Evolutionary conservation across 2,329 filamentous ascomycete genomes (phyloP).

Genomic region (Paecilomyces dactylethromorphus): DNA sequence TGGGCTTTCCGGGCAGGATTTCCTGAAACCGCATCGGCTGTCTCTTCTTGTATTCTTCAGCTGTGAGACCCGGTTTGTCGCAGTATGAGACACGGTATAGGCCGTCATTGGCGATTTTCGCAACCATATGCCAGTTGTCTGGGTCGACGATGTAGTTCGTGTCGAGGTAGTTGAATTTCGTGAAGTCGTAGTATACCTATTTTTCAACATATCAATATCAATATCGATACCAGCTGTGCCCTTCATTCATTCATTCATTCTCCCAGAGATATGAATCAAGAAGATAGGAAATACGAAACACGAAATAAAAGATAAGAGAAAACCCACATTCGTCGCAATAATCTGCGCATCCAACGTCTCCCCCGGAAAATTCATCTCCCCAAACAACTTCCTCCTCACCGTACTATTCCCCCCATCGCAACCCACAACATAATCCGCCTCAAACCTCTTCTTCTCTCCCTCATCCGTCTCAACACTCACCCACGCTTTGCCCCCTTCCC

Average conservation of each 20-base stretch:
- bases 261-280: too few relatives aligned
- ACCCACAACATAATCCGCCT: constrained; percentile 50
- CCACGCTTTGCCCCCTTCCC: constrained; percentile 40
- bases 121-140: constrained; percentile 57
- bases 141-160: constrained; percentile 56
- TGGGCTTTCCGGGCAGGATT: constrained; percentile 55
- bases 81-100: constrained; percentile 60
- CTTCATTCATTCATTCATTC: background rate
- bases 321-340: constrained; percentile 54
- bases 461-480: constrained; percentile 18
- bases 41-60: constrained; percentile 47
- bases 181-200: constrained; percentile 57
- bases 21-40: constrained; percentile 51
- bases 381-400: constrained; percentile 47
- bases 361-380: constrained; percentile 46
- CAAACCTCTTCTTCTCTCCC: constrained; percentile 6
- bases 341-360: constrained; percentile 57
- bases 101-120: constrained; percentile 52
- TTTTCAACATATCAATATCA: too few relatives aligned
- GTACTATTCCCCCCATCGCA: constrained; percentile 44
- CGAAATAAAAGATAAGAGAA: too few relatives aligned
- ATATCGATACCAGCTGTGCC: background rate
- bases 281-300: too few relatives aligned
- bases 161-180: constrained; percentile 27
- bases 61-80: constrained; percentile 47